Evolutionary conservation across 352 stramenopile species (phyloP).

Genomic region (Halophytophthora polymorphica): DNA sequence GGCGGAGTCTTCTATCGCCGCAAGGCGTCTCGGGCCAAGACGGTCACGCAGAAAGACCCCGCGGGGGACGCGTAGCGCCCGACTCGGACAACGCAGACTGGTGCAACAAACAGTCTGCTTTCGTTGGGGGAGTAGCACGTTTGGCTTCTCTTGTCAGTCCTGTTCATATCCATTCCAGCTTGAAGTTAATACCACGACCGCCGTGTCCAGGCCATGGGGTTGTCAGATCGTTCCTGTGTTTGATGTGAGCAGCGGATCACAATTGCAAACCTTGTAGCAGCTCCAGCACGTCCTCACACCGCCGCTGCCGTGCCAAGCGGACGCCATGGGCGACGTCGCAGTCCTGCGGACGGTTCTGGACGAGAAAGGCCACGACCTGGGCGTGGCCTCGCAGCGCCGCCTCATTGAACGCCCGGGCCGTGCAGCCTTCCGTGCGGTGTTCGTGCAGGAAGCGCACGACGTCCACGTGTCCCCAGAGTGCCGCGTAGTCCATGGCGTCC

Average conservation of each 20-base stretch:
- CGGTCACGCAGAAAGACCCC: constrained; percentile 16
- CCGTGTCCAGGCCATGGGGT: too few relatives aligned
- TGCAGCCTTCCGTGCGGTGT: constrained; percentile 53
- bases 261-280: constrained; percentile 8
- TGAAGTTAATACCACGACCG: too few relatives aligned
- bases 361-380: constrained; percentile 41
- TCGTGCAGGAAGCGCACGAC: constrained; percentile 49
- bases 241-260: not conserved
- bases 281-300: constrained; percentile 18
- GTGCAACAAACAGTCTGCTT: not conserved
- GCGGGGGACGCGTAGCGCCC: constrained; percentile 10
- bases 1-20: constrained; percentile 41
- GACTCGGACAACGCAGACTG: too few relatives aligned
- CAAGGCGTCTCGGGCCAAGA: constrained; percentile 23
- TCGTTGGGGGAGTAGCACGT: too few relatives aligned
- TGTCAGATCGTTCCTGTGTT: too few relatives aligned
- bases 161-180: too few relatives aligned
- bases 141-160: too few relatives aligned
- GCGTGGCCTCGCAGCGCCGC: constrained; percentile 36
- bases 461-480: constrained; percentile 36
- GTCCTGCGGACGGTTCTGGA: constrained; percentile 26
- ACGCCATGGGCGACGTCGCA: constrained; percentile 43
- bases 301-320: constrained; percentile 41
- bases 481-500: constrained; percentile 55
- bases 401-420: constrained; percentile 43